Evolutionary conservation across 768 basidiomycete genomes (phyloP), one percentile per base, ranked within the genome.

Genomic region (Auricularia cornea): DNA sequence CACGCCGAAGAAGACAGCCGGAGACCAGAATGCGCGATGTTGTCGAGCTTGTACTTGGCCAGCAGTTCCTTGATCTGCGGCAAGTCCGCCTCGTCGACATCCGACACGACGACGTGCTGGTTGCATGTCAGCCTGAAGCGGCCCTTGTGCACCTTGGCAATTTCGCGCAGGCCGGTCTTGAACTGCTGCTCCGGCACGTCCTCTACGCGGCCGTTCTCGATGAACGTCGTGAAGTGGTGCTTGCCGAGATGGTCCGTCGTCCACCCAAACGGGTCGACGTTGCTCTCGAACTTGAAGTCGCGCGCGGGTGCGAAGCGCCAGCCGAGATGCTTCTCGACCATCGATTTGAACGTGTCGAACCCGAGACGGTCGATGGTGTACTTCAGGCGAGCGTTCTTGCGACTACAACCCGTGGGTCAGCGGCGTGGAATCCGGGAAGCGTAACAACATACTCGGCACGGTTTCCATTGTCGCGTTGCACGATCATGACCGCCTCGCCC

Each of bases 361-460:
- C 94, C 94, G 87, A 98, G 90, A 54, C 93, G 88, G 75, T 99
- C 97, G 69, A 99, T 83, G 20, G 97, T 99, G 77, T 98, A 98
- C 77, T 98, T 98, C 64, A 98, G 80, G 61, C 95, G 89, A 48
- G 90, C 92, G 64, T 92, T 93, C 85, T 88, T 62, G 20, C 12
- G 52, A 44, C 62, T 67, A 59, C 23, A n/a, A 30, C 64, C 40
- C 23, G 2, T 2, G 51, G 16, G 26, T 18, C 56, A 60, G 26
- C 30, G n/a, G 54, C 30, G 54, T 32, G 12, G 3, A 28, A 20
- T 40, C 32, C 18, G 16, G 54, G 23, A 54, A 23, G n/a, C 33
- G 12, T 14, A 12, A 18, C 38, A n/a, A 81, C 92, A 76, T 66
- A 94, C 94, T 99, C 94, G 8, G 75, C 82, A 65, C 97, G 90